Evolutionary conservation across 2,329 filamentous ascomycete genomes (phyloP).

Genomic region (Alternaria conjuncta): DNA sequence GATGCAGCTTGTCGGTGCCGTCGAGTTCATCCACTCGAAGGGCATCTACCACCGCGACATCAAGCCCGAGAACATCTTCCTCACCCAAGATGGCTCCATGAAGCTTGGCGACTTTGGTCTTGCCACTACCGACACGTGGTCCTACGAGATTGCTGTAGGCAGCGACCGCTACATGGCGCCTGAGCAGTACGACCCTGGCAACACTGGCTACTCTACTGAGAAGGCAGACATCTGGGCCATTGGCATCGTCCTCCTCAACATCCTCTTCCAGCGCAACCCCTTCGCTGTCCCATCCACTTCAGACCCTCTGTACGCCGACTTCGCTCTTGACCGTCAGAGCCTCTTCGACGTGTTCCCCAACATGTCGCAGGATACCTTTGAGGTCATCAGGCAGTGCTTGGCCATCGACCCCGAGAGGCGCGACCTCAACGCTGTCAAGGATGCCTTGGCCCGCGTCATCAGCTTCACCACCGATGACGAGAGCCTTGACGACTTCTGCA

Average conservation of each 20-base stretch:
- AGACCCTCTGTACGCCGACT: slow-evolving; percentile 94
- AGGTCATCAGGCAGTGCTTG: slow-evolving; percentile 89
- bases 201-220: slow-evolving; percentile 87
- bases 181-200: slow-evolving; percentile 92
- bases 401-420: slow-evolving; percentile 89
- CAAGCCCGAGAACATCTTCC: slow-evolving; percentile 99
- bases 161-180: slow-evolving; percentile 99
- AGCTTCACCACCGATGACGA: slow-evolving; percentile 96
- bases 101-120: slow-evolving; percentile 97
- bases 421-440: slow-evolving; percentile 77
- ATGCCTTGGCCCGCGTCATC: slow-evolving; percentile 78
- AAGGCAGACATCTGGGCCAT: slow-evolving; percentile 97
- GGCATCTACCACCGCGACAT: slow-evolving; percentile 97
- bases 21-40: slow-evolving; percentile 88
- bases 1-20: slow-evolving; percentile 88
- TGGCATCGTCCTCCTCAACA: slow-evolving; percentile 94
- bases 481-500: slow-evolving; percentile 90
- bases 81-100: slow-evolving; percentile 84
- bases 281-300: slow-evolving; percentile 89
- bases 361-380: slow-evolving; percentile 98
- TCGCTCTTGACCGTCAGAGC: slow-evolving; percentile 89
- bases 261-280: slow-evolving; percentile 94
- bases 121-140: slow-evolving; percentile 88
- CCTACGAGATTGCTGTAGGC: slow-evolving; percentile 89
- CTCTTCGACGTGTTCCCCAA: slow-evolving; percentile 98